These are phyloP conservation scores for Pichia eremophila DNA, from an alignment of 805 yeast genomes.

Conservation along the genomic window DNA sequence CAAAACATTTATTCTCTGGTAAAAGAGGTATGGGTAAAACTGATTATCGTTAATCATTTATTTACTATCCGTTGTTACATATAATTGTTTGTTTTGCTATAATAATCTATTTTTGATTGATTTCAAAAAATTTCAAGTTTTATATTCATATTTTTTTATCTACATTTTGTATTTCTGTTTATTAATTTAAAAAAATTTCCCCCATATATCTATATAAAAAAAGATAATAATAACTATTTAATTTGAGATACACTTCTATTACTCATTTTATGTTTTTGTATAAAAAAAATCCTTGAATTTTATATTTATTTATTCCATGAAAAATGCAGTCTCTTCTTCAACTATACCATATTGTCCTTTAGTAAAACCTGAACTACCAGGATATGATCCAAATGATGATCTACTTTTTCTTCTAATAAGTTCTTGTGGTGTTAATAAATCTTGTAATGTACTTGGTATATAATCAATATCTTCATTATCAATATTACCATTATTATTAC, in stretches of 20 bases:
- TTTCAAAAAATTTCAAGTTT: background rate
- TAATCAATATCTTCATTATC: conserved; percentile 52
- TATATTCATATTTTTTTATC: too few relatives aligned
- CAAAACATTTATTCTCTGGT: conserved; percentile 93
- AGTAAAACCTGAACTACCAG: conserved; percentile 1
- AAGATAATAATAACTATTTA: too few relatives aligned
- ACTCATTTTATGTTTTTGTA: too few relatives aligned
- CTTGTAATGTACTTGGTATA: conserved; percentile 75
- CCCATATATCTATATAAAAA: too few relatives aligned
- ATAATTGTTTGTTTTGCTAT: too few relatives aligned
- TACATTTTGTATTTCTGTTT: too few relatives aligned
- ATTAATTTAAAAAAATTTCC: too few relatives aligned
- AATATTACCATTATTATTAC: background rate
- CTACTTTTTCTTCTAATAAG: conserved; percentile 57
- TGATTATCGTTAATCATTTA: conserved; percentile 56
- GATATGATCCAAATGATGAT: conserved; percentile 11
- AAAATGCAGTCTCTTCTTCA: conserved; percentile 29
- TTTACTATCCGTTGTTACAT: too few relatives aligned
- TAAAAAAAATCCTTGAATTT: too few relatives aligned
- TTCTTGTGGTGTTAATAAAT: conserved; percentile 75
- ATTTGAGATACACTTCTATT: too few relatives aligned
- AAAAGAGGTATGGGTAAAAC: conserved; percentile 93
- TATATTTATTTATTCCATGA: conserved; percentile 26
- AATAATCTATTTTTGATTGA: too few relatives aligned
- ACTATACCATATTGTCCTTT: conserved; percentile 8